Evolutionary conservation across 2,329 filamentous ascomycete species (phyloP).

Genomic region (Apiospora phragmitis): DNA sequence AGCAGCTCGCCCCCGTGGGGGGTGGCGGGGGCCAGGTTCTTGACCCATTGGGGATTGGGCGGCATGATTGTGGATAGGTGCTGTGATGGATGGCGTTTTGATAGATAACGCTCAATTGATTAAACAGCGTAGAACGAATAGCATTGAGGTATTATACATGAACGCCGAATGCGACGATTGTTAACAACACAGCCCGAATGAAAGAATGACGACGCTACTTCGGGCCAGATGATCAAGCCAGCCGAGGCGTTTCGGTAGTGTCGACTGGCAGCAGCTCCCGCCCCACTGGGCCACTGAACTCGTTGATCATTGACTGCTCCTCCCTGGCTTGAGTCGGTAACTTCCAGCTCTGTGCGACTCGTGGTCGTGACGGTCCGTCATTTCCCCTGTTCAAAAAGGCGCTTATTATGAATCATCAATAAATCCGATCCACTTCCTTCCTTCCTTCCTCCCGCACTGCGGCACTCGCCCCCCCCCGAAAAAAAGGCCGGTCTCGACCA

Average conservation of each 20-base stretch:
- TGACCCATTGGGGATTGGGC: slow-evolving; percentile 52
- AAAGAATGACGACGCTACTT: not conserved
- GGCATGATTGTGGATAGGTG: not conserved
- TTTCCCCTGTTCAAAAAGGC: not conserved
- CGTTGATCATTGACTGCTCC: too few relatives aligned
- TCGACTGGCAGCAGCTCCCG: not conserved
- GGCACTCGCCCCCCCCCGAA: not conserved
- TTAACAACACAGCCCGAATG: not conserved
- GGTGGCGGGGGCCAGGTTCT: slow-evolving; percentile 63
- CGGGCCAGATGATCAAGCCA: not conserved
- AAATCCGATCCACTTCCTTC: not conserved
- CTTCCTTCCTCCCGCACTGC: too few relatives aligned
- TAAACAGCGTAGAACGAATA: not conserved
- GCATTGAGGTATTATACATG: not conserved
- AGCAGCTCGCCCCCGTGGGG: slow-evolving; percentile 71
- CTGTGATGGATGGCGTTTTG: not conserved
- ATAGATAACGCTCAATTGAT: not conserved
- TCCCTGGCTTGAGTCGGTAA: not conserved
- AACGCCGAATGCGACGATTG: not conserved
- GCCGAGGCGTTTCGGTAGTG: not conserved
- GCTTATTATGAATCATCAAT: not conserved
- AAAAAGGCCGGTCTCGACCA: not conserved
- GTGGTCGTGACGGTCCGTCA: not conserved
- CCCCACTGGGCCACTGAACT: not conserved
- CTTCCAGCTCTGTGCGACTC: not conserved